Percentiles rank a stretch among this genome's conserved stretches.
Evolutionary conservation across 169 alveolate species (phyloP).

Genomic region (Perkinsus olseni): DNA sequence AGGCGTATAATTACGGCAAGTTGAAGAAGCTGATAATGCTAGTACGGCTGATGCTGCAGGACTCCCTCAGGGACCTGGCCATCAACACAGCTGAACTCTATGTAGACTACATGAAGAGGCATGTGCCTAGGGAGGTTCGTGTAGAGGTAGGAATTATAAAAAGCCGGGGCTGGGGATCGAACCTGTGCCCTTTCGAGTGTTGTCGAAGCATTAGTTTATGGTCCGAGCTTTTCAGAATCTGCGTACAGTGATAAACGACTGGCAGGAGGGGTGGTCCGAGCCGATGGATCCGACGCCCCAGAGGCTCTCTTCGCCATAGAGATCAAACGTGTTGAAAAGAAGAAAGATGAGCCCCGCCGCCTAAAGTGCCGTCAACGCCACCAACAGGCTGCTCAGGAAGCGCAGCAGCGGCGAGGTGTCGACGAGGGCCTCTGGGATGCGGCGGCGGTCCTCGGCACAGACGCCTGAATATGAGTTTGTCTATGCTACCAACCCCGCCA

Average conservation of each 20-base stretch:
- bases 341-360: not conserved
- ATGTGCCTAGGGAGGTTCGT: not conserved
- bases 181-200: not conserved
- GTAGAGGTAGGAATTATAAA: not conserved
- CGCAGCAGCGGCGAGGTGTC: not conserved
- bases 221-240: not conserved
- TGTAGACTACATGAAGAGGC: not conserved
- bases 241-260: not conserved
- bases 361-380: not conserved
- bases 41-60: conserved; percentile 79
- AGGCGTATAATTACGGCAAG: conserved; percentile 81
- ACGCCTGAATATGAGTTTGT: not conserved
- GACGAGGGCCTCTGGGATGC: not conserved
- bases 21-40: conserved; percentile 72
- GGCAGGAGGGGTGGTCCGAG: not conserved
- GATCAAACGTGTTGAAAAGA: not conserved
- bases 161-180: too few relatives aligned
- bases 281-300: not conserved
- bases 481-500: not conserved
- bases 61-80: conserved; percentile 27
- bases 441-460: not conserved
- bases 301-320: not conserved
- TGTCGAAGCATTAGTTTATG: not conserved
- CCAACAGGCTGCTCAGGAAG: not conserved
- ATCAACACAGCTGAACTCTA: not conserved